phyloP scores from a whole-genome alignment of 164 flowering plant species.

The Dillenia suffruticosa region DNA sequence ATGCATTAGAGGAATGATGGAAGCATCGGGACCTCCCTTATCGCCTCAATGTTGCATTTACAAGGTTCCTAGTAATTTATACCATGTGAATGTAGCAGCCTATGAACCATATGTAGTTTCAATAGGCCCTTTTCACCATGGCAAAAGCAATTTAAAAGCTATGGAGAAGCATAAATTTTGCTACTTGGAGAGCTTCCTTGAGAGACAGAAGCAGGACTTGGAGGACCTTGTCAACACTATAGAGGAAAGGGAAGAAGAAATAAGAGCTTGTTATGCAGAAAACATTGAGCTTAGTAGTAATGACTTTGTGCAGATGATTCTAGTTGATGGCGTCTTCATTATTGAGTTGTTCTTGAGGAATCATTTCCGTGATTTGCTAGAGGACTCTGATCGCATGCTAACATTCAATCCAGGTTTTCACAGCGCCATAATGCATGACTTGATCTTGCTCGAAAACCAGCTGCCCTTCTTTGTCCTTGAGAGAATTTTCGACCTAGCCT shows the following conservation, averaged over 20 bases:
- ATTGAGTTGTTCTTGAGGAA: constrained; percentile 4
- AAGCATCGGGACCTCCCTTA: constrained; percentile 2
- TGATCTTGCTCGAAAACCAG: constrained; percentile 23
- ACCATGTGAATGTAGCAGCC: constrained; percentile 6
- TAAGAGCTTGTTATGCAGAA: constrained; percentile 10
- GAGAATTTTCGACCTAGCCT: neutral
- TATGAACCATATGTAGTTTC: constrained; percentile 23
- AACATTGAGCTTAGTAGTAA: constrained; percentile 1
- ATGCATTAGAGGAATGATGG: constrained; percentile 1
- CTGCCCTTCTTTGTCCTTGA: constrained; percentile 17
- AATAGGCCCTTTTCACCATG: constrained; percentile 23
- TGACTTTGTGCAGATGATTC: constrained; percentile 12
- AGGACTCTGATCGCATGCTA: neutral
- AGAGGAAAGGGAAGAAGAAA: constrained; percentile 4
- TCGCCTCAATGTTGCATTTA: constrained; percentile 15
- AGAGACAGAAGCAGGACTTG: neutral
- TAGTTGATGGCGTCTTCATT: constrained; percentile 15
- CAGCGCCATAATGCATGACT: constrained; percentile 5
- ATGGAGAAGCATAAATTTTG: constrained; percentile 18
- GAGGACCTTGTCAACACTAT: neutral
- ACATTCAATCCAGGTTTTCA: constrained; percentile 4
- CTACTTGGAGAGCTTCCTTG: constrained; percentile 4
- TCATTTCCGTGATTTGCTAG: neutral
- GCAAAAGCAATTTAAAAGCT: constrained; percentile 1
- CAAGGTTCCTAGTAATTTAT: constrained; percentile 14